Percentiles rank a stretch among this genome's conserved stretches.
Conservation (phyloP, 2,329 filamentous ascomycete genomes). For the Furcasterigmium sp. region DNA sequence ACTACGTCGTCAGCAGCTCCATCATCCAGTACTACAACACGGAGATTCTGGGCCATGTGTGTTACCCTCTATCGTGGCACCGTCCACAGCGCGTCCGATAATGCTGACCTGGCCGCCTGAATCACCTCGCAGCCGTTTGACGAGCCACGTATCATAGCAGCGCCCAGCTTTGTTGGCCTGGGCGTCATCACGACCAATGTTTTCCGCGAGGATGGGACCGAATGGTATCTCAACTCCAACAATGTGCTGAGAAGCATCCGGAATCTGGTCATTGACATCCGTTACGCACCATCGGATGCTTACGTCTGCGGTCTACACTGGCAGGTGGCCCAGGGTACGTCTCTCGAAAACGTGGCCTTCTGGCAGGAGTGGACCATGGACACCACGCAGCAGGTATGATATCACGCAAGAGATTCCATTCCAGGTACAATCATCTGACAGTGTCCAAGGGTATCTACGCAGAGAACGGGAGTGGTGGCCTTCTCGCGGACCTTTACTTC, state of each 20-base stretch:
- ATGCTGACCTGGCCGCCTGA: no score
- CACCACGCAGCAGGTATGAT: constrained; percentile 15
- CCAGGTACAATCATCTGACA: no score
- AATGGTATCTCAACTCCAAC: constrained; percentile 38
- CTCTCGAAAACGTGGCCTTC: constrained; percentile 44
- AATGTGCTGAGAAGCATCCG: constrained; percentile 63
- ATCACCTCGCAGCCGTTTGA: constrained; percentile 16
- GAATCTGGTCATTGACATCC: constrained; percentile 52
- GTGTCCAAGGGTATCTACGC: constrained; percentile 7
- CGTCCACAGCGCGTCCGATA: no score
- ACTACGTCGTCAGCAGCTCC: constrained; percentile 49
- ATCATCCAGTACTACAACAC: constrained; percentile 62
- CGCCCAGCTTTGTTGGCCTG: constrained; percentile 37
- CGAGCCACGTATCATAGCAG: constrained; percentile 39
- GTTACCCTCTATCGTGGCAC: not conserved
- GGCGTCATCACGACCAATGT: constrained; percentile 21
- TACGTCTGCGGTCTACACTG: constrained; percentile 46
- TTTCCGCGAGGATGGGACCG: constrained; percentile 42
- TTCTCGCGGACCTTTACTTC: no score
- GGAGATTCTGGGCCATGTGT: constrained; percentile 40
- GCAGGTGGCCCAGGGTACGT: constrained; percentile 55
- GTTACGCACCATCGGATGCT: constrained; percentile 18
- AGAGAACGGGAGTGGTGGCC: constrained; percentile 12
- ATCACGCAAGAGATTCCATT: no score
- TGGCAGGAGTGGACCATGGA: constrained; percentile 29